A percentile compares a stretch with the other conserved stretches of the same genome.
These are phyloP conservation scores for Camptophora hylomeconis DNA, from an alignment of 2,329 filamentous ascomycete genomes.

Conservation along the genomic window DNA sequence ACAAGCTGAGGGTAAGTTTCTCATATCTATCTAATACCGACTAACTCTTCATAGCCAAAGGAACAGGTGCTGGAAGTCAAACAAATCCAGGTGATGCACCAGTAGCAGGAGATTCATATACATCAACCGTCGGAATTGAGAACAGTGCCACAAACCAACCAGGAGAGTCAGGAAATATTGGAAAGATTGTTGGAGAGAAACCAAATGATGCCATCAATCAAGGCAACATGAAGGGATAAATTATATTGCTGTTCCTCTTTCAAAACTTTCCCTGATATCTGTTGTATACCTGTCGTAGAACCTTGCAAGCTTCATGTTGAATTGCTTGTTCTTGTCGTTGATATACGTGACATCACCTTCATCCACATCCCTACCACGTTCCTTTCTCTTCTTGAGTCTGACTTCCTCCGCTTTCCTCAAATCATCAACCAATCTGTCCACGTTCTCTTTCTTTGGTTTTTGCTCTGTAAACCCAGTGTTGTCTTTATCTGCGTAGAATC, in stretches of 20 bases:
- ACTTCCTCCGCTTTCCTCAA: constrained; percentile 79
- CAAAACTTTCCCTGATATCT: constrained; percentile 94
- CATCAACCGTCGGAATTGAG: constrained; percentile 1
- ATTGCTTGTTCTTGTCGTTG: constrained; percentile 99
- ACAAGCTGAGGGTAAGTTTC: constrained; percentile 3
- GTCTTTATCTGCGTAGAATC: constrained; percentile 81
- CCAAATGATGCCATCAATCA: constrained; percentile 2
- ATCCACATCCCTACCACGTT: constrained; percentile 62
- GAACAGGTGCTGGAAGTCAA: constrained; percentile 4
- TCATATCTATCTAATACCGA: neutral
- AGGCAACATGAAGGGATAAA: constrained; percentile 1
- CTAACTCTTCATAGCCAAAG: constrained; percentile 2
- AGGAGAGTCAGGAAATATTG: constrained; percentile 5
- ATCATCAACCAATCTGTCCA: constrained; percentile 79
- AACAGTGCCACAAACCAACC: constrained; percentile 3
- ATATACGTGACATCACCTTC: constrained; percentile 95
- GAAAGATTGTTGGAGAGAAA: constrained; percentile 3
- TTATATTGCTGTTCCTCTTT: constrained; percentile 89
- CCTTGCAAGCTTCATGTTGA: constrained; percentile 89
- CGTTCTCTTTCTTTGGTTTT: constrained; percentile 71
- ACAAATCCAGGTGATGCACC: constrained; percentile 5
- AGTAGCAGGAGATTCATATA: constrained; percentile 5
- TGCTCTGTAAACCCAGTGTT: constrained; percentile 70
- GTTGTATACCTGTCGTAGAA: constrained; percentile 99
- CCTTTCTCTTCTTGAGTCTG: constrained; percentile 71